phyloP scores from a whole-genome alignment of 805 yeast species.

The Candida endomychidarum region DNA sequence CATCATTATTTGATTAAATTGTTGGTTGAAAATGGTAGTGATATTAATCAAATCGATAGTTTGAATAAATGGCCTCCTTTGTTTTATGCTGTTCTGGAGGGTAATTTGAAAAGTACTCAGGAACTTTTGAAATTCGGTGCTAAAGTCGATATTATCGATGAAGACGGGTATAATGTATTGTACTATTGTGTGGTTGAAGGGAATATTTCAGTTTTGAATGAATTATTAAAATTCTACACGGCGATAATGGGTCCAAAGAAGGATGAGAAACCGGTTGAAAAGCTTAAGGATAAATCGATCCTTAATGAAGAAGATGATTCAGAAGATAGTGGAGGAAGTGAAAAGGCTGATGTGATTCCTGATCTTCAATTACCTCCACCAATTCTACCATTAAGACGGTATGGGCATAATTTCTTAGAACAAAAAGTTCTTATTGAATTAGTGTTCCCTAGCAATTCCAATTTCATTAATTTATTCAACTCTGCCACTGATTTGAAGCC shows the following conservation, averaged over 20 bases:
- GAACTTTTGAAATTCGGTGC: constrained; percentile 77
- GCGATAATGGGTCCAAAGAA: constrained; percentile 12
- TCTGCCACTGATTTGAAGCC: constrained; percentile 51
- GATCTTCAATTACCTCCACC: constrained; percentile 95
- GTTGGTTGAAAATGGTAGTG: constrained; percentile 66
- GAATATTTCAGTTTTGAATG: constrained; percentile 75
- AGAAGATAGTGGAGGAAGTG: constrained; percentile 34
- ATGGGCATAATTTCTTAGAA: constrained; percentile 94
- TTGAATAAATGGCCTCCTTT: constrained; percentile 93
- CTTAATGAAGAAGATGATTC: constrained; percentile 32
- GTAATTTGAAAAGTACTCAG: constrained; percentile 68
- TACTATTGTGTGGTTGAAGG: constrained; percentile 96
- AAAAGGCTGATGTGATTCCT: constrained; percentile 71
- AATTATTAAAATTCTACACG: constrained; percentile 48
- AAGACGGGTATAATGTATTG: constrained; percentile 74
- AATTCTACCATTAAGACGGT: constrained; percentile 85
- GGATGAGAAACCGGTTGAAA: background rate
- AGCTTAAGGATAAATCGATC: constrained; percentile 22
- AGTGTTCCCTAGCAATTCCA: constrained; percentile 52
- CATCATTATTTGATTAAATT: constrained; percentile 66
- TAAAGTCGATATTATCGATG: constrained; percentile 64
- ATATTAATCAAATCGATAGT: constrained; percentile 77
- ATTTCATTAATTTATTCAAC: constrained; percentile 48
- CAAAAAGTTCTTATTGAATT: constrained; percentile 83
- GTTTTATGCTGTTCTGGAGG: constrained; percentile 86